Percentiles rank a stretch among this genome's conserved stretches.
phyloP scores from a whole-genome alignment of 2,329 filamentous ascomycete species.

The Phoma herbarum region DNA sequence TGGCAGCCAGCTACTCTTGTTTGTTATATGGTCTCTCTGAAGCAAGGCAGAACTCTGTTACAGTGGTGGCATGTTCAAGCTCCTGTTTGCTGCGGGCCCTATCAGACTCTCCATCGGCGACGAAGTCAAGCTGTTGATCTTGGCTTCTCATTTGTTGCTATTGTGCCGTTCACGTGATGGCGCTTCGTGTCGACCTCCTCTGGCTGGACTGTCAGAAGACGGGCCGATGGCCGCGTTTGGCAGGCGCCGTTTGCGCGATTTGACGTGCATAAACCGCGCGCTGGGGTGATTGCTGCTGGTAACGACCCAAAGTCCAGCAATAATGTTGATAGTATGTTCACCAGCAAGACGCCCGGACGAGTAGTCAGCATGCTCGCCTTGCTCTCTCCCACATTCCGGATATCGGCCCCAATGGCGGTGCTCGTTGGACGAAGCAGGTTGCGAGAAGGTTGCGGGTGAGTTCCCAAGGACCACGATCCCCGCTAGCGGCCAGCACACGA shows the following conservation, averaged over 20 bases:
- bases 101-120: neutral
- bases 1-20: too few species aligned
- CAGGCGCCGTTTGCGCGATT: slow-evolving; percentile 14
- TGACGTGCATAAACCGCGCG: slow-evolving; percentile 9
- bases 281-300: neutral
- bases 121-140: neutral
- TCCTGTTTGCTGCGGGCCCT: neutral
- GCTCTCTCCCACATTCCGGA: neutral
- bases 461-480: slow-evolving; percentile 2
- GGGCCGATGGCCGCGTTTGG: slow-evolving; percentile 8
- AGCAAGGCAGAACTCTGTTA: too few species aligned
- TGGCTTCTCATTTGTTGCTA: neutral
- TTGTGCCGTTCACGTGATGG: neutral
- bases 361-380: slow-evolving; percentile 2
- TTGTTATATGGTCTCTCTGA: too few species aligned
- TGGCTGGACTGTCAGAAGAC: neutral
- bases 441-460: neutral
- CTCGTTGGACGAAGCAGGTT: slow-evolving; percentile 1
- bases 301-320: neutral
- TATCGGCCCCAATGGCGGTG: neutral
- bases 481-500: slow-evolving; percentile 4
- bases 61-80: neutral
- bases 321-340: too few species aligned
- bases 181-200: neutral
- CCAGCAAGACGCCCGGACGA: neutral